Percentiles rank a stretch among this genome's conserved stretches.
These are phyloP conservation scores for Orbilia oligospora DNA, from an alignment of 2,329 filamentous ascomycete species.

Conservation along the genomic window DNA sequence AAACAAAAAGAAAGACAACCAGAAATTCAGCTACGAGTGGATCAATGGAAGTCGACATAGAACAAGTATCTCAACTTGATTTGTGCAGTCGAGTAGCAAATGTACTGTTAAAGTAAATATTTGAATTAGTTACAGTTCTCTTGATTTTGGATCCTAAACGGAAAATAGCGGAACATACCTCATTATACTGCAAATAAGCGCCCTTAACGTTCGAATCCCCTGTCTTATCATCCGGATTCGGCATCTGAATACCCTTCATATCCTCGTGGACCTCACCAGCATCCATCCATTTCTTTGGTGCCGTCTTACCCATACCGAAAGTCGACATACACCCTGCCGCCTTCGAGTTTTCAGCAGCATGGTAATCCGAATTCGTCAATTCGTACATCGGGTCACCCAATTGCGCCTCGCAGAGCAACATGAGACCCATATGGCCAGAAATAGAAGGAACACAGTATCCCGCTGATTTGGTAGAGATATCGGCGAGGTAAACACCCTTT, in stretches of 20 bases:
- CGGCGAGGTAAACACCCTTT: slow-evolving; percentile 89
- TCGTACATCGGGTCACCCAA: slow-evolving; percentile 81
- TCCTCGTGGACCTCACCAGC: slow-evolving; percentile 76
- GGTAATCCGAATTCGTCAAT: slow-evolving; percentile 73
- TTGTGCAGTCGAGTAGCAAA: slow-evolving; percentile 79
- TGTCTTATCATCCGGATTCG: slow-evolving; percentile 67
- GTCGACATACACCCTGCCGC: slow-evolving; percentile 76
- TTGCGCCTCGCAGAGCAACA: slow-evolving; percentile 87
- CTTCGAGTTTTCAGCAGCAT: slow-evolving; percentile 76
- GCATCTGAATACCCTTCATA: slow-evolving; percentile 79
- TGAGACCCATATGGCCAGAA: slow-evolving; percentile 79
- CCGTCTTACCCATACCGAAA: slow-evolving; percentile 77
- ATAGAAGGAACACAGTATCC: slow-evolving; percentile 78
- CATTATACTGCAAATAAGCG: slow-evolving; percentile 76
- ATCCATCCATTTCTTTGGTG: slow-evolving; percentile 82
- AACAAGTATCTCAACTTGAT: slow-evolving; percentile 80
- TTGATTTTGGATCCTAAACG: neutral
- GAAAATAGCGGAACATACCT: slow-evolving; percentile 65
- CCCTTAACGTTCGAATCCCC: slow-evolving; percentile 65
- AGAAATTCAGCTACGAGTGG: neutral
- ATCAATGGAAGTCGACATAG: slow-evolving; percentile 60
- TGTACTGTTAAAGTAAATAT: slow-evolving; percentile 69
- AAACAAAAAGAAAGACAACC: neutral
- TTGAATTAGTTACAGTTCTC: slow-evolving; percentile 14
- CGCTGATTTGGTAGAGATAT: slow-evolving; percentile 86